phyloP scores from a whole-genome alignment of 2,329 filamentous ascomycete genomes.

The Alternaria atra region DNA sequence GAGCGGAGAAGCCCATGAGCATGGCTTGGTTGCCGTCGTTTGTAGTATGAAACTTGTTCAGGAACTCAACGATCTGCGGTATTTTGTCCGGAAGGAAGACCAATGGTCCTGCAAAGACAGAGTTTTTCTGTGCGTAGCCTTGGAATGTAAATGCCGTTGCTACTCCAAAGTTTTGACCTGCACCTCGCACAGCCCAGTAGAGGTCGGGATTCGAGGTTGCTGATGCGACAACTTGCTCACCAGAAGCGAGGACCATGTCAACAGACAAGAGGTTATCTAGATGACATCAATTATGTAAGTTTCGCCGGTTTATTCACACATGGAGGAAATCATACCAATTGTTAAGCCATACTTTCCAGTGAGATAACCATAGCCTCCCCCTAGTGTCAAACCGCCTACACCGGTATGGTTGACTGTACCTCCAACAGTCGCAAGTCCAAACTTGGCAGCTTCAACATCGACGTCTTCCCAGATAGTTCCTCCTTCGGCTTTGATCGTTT shows the following conservation, averaged over 20 bases:
- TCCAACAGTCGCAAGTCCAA: constrained; percentile 67
- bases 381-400: constrained; percentile 64
- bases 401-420: constrained; percentile 71
- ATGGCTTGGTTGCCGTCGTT: constrained; percentile 44
- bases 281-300: neutral
- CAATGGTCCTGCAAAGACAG: constrained; percentile 50
- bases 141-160: constrained; percentile 55
- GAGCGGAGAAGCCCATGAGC: constrained; percentile 37
- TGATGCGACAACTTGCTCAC: constrained; percentile 47
- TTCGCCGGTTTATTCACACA: too few relatives aligned
- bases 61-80: constrained; percentile 37
- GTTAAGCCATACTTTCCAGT: constrained; percentile 64
- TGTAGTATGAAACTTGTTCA: constrained; percentile 40
- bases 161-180: constrained; percentile 49
- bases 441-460: constrained; percentile 59
- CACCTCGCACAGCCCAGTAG: constrained; percentile 54
- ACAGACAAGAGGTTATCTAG: constrained; percentile 51
- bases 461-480: constrained; percentile 65
- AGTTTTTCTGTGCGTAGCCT: constrained; percentile 39
- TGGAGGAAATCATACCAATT: constrained; percentile 53
- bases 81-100: constrained; percentile 46
- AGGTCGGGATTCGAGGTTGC: constrained; percentile 37
- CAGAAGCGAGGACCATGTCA: constrained; percentile 48
- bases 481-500: constrained; percentile 61
- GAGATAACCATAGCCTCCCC: constrained; percentile 68